Percentiles rank a stretch among this genome's conserved stretches.
Evolutionary conservation across 2,329 filamentous ascomycete species (phyloP).

Genomic region (Xylaria sp.): DNA sequence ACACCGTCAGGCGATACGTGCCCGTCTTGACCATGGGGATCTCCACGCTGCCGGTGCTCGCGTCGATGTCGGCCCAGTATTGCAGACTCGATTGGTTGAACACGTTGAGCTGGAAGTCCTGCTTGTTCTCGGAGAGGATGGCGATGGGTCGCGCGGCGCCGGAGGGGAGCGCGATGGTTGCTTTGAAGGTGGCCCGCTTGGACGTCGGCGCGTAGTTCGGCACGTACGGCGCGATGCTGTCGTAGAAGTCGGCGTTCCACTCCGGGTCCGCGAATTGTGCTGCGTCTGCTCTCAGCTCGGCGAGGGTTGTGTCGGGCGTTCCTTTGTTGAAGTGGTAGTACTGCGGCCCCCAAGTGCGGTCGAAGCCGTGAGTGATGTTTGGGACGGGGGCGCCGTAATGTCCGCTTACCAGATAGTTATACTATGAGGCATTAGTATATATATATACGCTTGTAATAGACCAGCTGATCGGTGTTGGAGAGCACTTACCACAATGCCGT

Average conservation of each 20-base stretch:
- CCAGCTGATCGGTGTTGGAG: neutral
- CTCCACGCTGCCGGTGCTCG: conserved; percentile 52
- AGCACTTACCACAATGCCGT: conserved; percentile 61
- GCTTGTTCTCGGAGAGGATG: conserved; percentile 63
- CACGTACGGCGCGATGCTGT: conserved; percentile 58
- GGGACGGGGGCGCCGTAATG: conserved; percentile 69
- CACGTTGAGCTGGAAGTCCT: conserved; percentile 69
- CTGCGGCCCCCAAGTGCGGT: conserved; percentile 72
- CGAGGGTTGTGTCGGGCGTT: conserved; percentile 56
- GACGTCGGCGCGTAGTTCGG: conserved; percentile 64
- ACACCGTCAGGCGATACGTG: conserved; percentile 70
- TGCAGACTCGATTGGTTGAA: conserved; percentile 65
- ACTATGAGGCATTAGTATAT: conserved; percentile 34
- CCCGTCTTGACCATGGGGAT: conserved; percentile 68
- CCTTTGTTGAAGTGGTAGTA: conserved; percentile 73
- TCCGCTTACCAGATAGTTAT: conserved; percentile 60
- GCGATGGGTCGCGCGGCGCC: conserved; percentile 65
- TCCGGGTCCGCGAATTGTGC: conserved; percentile 60
- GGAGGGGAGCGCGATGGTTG: conserved; percentile 62
- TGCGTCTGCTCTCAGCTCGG: conserved; percentile 65
- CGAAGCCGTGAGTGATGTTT: conserved; percentile 72
- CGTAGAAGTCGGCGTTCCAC: conserved; percentile 72
- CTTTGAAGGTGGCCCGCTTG: conserved; percentile 63
- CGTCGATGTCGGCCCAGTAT: conserved; percentile 68
- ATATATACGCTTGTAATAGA: no score